phyloP scores from a whole-genome alignment of 352 stramenopile species.

The Pythium utonaiense region DNA sequence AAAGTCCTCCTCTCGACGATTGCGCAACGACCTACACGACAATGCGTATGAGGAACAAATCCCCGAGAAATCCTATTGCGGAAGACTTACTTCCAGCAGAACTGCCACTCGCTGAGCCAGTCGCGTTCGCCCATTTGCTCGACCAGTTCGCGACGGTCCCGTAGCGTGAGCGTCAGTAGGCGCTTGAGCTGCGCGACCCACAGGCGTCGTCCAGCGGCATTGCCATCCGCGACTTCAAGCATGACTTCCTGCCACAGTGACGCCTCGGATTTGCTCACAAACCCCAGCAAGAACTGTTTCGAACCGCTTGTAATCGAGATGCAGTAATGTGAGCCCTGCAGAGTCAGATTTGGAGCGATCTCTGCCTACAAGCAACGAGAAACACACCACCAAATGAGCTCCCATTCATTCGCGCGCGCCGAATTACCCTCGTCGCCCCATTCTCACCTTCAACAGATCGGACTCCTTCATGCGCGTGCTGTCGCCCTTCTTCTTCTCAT shows the following conservation, averaged over 20 bases:
- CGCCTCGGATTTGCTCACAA: conserved; percentile 40
- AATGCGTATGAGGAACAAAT: no score
- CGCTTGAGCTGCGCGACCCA: conserved; percentile 61
- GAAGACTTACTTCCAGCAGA: conserved; percentile 34
- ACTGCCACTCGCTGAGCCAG: conserved; percentile 81
- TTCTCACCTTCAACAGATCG: conserved; percentile 68
- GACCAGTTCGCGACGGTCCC: conserved; percentile 50
- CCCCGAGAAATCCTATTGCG: background rate
- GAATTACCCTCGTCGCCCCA: no score
- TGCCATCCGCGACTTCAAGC: conserved; percentile 69
- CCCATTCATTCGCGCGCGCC: no score
- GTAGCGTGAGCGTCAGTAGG: conserved; percentile 44
- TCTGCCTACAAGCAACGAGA: conserved; percentile 13
- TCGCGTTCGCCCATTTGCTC: conserved; percentile 60
- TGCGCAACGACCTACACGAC: conserved; percentile 30
- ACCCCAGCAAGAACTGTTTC: conserved; percentile 46
- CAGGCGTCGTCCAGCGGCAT: conserved; percentile 58
- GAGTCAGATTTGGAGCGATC: conserved; percentile 37
- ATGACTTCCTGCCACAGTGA: conserved; percentile 58
- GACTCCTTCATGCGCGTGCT: conserved; percentile 53
- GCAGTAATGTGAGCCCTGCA: conserved; percentile 51
- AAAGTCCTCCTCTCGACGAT: conserved; percentile 24
- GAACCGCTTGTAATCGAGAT: conserved; percentile 50
- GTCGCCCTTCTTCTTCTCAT: conserved; percentile 66
- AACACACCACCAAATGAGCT: background rate